phyloP scores from a whole-genome alignment of 371 early-diverging fungal genomes.

The Coemansia sp. region DNA sequence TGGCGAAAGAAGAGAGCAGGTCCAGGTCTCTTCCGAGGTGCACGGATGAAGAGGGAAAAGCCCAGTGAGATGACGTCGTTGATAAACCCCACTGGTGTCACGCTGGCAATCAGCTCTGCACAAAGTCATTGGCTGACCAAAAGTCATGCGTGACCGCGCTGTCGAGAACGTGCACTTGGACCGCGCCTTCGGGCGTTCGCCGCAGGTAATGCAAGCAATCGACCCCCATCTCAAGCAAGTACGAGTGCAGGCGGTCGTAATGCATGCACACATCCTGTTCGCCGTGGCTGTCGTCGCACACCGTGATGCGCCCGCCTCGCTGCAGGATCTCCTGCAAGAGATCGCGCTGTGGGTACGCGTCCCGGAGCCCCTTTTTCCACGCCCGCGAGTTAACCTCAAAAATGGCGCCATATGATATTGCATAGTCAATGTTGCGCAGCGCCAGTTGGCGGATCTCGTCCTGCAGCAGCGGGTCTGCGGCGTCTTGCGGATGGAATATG shows the following conservation, averaged over 20 bases:
- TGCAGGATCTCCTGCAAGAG: conserved; percentile 72
- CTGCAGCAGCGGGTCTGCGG: conserved; percentile 32
- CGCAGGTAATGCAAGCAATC: conserved; percentile 31
- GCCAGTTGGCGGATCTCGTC: conserved; percentile 62
- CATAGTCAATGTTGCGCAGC: conserved; percentile 80
- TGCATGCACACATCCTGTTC: conserved; percentile 83
- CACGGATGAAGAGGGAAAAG: no score
- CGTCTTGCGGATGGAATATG: conserved; percentile 64
- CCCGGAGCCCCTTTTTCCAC: conserved; percentile 84
- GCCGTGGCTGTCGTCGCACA: conserved; percentile 93
- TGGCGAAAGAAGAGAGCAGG: no score
- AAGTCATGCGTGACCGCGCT: conserved; percentile 25
- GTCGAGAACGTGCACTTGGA: conserved; percentile 18
- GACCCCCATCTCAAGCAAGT: conserved; percentile 41
- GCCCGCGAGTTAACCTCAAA: conserved; percentile 93
- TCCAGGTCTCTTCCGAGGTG: no score
- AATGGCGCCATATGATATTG: conserved; percentile 76
- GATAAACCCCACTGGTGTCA: no score
- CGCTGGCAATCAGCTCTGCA: background rate
- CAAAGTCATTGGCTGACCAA: conserved; percentile 33
- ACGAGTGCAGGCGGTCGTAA: conserved; percentile 55
- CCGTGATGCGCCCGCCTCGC: conserved; percentile 72
- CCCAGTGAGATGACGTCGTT: no score
- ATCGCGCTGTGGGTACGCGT: conserved; percentile 84
- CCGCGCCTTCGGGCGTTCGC: background rate